phyloP scores from a whole-genome alignment of 331 rosid genomes.

The Acacia pycnantha region DNA sequence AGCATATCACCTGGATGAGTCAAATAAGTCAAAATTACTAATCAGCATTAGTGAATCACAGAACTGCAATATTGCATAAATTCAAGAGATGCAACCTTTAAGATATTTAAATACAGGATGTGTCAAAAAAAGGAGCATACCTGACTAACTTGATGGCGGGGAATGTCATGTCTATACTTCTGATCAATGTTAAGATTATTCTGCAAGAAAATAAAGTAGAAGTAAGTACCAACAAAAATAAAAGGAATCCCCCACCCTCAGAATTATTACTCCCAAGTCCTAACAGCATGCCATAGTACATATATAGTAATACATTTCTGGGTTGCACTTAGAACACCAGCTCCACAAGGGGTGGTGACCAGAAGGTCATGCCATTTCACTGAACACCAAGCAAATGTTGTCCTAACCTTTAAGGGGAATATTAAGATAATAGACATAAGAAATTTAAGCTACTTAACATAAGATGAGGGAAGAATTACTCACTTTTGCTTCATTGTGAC shows the following conservation, averaged over 20 bases:
- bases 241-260: background rate
- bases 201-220: conserved; percentile 39
- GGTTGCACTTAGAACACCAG: background rate
- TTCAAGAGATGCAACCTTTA: background rate
- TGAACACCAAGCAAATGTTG: background rate
- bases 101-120: background rate
- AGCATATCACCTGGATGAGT: conserved; percentile 68
- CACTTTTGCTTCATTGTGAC: conserved; percentile 89
- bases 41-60: conserved; percentile 18
- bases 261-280: background rate
- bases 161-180: conserved; percentile 73
- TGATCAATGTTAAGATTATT: conserved; percentile 59
- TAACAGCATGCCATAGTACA: background rate
- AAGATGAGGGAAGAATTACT: background rate
- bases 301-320: background rate
- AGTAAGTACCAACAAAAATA: background rate
- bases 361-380: background rate
- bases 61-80: background rate
- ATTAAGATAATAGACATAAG: background rate
- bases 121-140: conserved; percentile 28
- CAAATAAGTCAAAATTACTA: background rate
- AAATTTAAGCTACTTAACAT: background rate
- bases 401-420: background rate
- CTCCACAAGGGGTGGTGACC: background rate
- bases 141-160: conserved; percentile 70